Base-by-base conservation (phyloP, 768 basidiomycete species). In the Pilatotrama ljubarskyi region DNA sequence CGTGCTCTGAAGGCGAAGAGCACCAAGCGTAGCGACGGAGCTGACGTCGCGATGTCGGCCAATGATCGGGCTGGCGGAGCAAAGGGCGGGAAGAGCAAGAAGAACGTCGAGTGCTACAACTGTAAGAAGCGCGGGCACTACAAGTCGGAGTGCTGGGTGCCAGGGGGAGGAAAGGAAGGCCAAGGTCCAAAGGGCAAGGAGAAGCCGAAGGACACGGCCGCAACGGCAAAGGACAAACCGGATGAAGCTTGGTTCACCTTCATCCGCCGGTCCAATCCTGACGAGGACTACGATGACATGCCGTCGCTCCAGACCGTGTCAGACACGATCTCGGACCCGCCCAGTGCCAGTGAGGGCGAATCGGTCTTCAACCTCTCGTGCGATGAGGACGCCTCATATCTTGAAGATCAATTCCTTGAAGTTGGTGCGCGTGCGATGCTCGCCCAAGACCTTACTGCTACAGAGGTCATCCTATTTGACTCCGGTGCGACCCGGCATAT, bases 151-250 rank as follows among this genome's bases (percentile, higher is more conserved):
- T 77, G 76, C 54, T 77, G 63, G 55, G 64, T 65, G 11, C 57
- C 69, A 44, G 75, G 75, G 14, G 72, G 76, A 26, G 73, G 75
- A 38, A 71, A 72, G 59, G 73, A 74, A 41, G 75, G 75, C 7
- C 74, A 76, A 68, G 64, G 71, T 5, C 73, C 67, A 0, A 62
- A 70, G 10, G 68, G 69, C 66, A 66, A 67, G 59, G 50, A 8
- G 20, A 32, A 32, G 29, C 29, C 29, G 5, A 15, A 51, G 22
- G 40, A 29, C 3, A 47, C 20, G 5, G 46, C 20, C 46, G 20
- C 46, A 14, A 14, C 5, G 46, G 20, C 15, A 15, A 47, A 47
- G 46, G 46, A 24, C 18, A n/a, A 47, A 9, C 5, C 20, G 43
- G 43, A 18, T 44, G 43, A 44, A n/a, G 43, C n/a, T 8, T 7